phyloP scores from a whole-genome alignment of 2,329 filamentous ascomycete genomes.

The Moelleriella libera region DNA sequence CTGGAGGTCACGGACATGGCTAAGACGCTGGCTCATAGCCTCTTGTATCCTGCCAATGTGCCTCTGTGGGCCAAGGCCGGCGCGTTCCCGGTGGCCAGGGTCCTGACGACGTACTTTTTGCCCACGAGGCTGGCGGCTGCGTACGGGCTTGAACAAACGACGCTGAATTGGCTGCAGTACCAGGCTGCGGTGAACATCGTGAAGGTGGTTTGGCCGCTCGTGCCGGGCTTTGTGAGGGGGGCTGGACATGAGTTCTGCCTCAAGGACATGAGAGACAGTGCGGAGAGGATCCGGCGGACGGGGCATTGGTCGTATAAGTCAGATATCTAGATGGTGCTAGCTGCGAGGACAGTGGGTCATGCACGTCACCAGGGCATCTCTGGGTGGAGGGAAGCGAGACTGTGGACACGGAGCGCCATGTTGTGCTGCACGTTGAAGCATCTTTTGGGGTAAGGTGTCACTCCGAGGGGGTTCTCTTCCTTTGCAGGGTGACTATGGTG shows the following conservation, averaged over 20 bases:
- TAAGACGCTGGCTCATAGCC: constrained; percentile 8
- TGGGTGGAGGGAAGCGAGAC: not conserved
- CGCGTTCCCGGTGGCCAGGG: constrained; percentile 7
- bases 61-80: constrained; percentile 8
- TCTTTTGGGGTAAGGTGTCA: too few species aligned
- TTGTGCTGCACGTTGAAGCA: too few species aligned
- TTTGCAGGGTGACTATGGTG: too few species aligned
- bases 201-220: constrained; percentile 4
- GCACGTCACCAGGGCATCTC: too few species aligned
- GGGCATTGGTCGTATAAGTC: constrained; percentile 4
- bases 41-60: constrained; percentile 11
- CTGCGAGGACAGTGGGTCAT: too few species aligned
- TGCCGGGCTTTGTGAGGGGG: constrained; percentile 7
- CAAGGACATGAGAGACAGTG: constrained; percentile 11
- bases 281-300: constrained; percentile 8
- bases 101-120: constrained; percentile 8
- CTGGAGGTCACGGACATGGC: constrained; percentile 18
- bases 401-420: not conserved
- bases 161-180: constrained; percentile 10
- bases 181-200: not conserved
- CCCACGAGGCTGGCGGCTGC: constrained; percentile 9
- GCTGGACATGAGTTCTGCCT: constrained; percentile 11
- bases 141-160: constrained; percentile 10
- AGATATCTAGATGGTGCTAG: not conserved
- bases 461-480: too few species aligned